These are phyloP conservation scores for Leishmania martiniquensis DNA, from an alignment of 208 protist species.

Conservation along the genomic window DNA sequence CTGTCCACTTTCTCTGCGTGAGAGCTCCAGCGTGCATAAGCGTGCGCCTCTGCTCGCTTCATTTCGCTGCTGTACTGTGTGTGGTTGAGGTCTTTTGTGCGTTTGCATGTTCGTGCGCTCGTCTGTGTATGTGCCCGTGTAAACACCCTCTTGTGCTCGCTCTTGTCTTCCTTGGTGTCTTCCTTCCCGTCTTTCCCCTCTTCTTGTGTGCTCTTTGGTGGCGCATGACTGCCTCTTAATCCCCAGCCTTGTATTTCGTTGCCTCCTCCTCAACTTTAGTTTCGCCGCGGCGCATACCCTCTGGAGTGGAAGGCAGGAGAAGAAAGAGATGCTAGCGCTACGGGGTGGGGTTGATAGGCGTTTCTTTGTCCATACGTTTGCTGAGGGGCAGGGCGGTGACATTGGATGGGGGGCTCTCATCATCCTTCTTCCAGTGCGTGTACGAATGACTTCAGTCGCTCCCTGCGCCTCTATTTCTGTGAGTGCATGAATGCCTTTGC, in stretches of 20 bases:
- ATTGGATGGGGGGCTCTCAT: not conserved
- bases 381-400: not conserved
- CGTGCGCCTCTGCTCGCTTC: too few species aligned
- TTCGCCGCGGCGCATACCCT: not conserved
- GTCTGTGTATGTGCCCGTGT: too few species aligned
- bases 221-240: not conserved
- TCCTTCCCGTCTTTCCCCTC: not conserved
- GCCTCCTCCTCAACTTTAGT: not conserved
- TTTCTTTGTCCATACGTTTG: not conserved
- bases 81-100: too few species aligned
- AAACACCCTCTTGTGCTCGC: too few species aligned
- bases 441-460: not conserved
- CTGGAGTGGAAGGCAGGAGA: too few species aligned
- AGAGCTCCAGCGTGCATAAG: too few species aligned
- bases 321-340: too few species aligned
- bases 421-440: not conserved
- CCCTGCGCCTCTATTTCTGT: not conserved
- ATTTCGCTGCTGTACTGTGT: too few species aligned
- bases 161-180: too few species aligned
- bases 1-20: too few species aligned
- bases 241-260: not conserved
- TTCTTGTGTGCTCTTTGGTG: not conserved
- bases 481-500: not conserved
- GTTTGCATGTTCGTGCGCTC: too few species aligned
- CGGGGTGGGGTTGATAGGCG: too few species aligned